phyloP scores from a whole-genome alignment of 345 rosid species.

The Melaleuca quinquenervia region DNA sequence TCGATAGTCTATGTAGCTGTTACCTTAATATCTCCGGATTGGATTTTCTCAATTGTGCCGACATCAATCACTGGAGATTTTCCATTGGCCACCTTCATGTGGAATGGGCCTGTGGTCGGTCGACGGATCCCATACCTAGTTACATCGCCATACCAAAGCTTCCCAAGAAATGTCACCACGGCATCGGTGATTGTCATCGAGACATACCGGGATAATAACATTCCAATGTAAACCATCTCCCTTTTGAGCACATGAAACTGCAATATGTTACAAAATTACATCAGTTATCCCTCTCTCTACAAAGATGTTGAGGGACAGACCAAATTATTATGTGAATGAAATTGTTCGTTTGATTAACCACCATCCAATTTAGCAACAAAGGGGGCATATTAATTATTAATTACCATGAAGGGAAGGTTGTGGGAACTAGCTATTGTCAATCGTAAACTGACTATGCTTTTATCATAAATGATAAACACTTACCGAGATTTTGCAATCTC shows the following conservation, averaged over 20 bases:
- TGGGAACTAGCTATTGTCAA: background rate
- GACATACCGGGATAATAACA: background rate
- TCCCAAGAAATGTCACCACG: background rate
- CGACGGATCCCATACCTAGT: background rate
- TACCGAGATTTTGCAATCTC: background rate
- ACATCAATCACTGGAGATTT: background rate
- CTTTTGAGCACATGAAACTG: slow-evolving; percentile 6
- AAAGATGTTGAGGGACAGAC: background rate
- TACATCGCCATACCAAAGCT: background rate
- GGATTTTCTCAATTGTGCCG: background rate
- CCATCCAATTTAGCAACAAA: background rate
- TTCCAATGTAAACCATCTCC: background rate
- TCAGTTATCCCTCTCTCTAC: background rate
- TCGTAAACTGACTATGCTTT: background rate
- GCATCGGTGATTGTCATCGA: background rate
- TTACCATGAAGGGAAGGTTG: no score
- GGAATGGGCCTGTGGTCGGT: background rate
- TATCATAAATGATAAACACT: background rate
- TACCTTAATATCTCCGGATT: slow-evolving; percentile 1
- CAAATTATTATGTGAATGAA: background rate
- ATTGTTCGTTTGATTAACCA: background rate
- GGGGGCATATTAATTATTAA: background rate
- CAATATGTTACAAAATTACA: background rate
- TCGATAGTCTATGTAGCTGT: background rate
- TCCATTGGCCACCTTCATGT: background rate